Evolutionary conservation across 768 basidiomycete species (phyloP), one percentile per base, ranked within the genome.

Genomic region (Hypsizygus marmoreus): DNA sequence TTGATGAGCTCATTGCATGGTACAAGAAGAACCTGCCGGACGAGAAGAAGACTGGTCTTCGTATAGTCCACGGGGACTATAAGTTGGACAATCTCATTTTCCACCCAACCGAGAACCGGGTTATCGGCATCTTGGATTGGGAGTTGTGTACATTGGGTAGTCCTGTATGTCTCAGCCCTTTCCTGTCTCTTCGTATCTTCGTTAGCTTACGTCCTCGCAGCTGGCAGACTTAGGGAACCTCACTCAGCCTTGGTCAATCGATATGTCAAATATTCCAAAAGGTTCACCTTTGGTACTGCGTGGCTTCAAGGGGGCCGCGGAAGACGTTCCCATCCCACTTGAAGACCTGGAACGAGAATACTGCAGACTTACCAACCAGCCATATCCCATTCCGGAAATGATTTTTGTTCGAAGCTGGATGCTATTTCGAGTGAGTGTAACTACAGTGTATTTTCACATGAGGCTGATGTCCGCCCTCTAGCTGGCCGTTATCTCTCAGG

Each of bases 71-170:
- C 62, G 95, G 95, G 20, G 95, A 99, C 66, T 98, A 91, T 64
- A 99, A 99, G 65, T 73, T 95, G n/a, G 95, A 99, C 67, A 99
- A 99, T 64, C 64, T 99, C 53, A 79, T 97, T 52, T 98, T 97
- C 68, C 95, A 98, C 56, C 86, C 88, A 0, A 91, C 85, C 0
- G 86, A 97, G 66, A 91, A 94, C 50, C 75, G 80, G 31, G 94
- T 98, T 3, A 93, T 98, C 51, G 97, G 92, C 4, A 92, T 99
- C 29, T 67, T 99, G 39, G 95, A 99, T 60, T 99, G 95, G 95
- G 95, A 99, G 62, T 71, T 99, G 20, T 97, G 92, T 59, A 97
- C 95, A 0, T 78, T 99, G 8, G 95, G 94, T 5, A 92, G 88
- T 59, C 90, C 92, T 25, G 88, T 93, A 62, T 13, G 83, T 69